Evolutionary conservation across 306 rosid genomes (phyloP).

Genomic region (Gillenia trifoliata): DNA sequence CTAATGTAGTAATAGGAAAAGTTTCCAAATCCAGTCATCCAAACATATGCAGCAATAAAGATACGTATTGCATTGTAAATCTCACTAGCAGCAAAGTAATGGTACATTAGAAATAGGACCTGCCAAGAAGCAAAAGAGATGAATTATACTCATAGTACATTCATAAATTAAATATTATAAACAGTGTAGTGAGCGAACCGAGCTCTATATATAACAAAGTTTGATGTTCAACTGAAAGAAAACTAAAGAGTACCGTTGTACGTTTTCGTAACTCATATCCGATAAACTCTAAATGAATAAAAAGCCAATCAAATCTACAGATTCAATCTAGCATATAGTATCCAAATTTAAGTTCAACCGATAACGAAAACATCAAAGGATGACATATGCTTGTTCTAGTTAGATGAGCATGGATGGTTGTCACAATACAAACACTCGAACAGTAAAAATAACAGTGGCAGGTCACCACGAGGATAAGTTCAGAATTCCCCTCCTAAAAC

Average conservation of each 20-base stretch:
- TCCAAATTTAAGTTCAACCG: neutral
- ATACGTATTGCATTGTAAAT: slow-evolving; percentile 93
- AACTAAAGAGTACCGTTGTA: neutral
- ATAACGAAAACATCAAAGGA: neutral
- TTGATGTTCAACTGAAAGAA: neutral
- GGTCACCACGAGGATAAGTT: neutral
- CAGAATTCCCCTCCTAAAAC: neutral
- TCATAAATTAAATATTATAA: neutral
- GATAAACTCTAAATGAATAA: neutral
- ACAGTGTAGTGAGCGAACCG: neutral
- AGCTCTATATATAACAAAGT: neutral
- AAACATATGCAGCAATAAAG: slow-evolving; percentile 98
- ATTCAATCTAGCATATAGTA: neutral
- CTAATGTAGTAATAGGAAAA: slow-evolving; percentile 91
- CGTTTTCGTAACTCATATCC: neutral
- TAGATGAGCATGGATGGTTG: neutral
- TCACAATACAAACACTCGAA: neutral
- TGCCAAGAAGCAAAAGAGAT: slow-evolving; percentile 25
- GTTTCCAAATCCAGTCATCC: slow-evolving; percentile 99
- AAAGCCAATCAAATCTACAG: neutral
- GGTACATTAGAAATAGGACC: slow-evolving; percentile 96
- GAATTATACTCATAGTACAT: neutral
- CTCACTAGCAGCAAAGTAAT: slow-evolving; percentile 95
- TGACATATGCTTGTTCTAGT: neutral
- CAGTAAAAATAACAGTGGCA: neutral